phyloP scores from a whole-genome alignment of 306 rosid species.

The Fagus crenata region DNA sequence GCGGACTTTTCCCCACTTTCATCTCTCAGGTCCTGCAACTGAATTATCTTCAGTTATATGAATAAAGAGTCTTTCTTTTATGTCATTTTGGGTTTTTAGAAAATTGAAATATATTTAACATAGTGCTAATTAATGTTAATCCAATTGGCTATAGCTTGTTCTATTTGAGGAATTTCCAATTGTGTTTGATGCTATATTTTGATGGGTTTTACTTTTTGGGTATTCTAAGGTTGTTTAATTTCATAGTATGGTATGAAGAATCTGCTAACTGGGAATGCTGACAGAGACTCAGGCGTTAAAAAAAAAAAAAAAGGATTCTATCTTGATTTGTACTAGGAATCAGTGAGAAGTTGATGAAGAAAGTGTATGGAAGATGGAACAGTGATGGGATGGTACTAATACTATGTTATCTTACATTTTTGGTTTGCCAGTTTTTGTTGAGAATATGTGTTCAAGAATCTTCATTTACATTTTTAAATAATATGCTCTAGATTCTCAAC shows the following conservation, averaged over 20 bases:
- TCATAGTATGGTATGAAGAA: neutral
- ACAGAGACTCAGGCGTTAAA: neutral
- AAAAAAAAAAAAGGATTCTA: neutral
- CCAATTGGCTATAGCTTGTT: neutral
- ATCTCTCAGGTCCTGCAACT: constrained; percentile 18
- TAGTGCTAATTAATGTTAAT: neutral
- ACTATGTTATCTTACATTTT: neutral
- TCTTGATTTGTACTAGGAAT: neutral
- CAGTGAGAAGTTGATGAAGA: neutral
- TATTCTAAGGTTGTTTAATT: neutral
- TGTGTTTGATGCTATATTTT: neutral
- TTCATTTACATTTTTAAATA: neutral
- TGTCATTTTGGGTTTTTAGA: neutral
- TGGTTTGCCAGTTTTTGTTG: neutral
- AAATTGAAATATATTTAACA: neutral
- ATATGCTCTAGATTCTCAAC: neutral
- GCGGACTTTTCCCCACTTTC: constrained; percentile 9
- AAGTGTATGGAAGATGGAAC: neutral
- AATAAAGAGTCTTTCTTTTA: neutral
- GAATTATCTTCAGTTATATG: neutral
- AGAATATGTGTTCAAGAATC: neutral
- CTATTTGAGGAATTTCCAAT: neutral
- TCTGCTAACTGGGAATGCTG: neutral
- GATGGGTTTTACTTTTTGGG: neutral
- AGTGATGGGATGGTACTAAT: neutral